Evolutionary conservation across 805 yeast genomes (phyloP).

Genomic region (Debaryomyces prosopidis): DNA sequence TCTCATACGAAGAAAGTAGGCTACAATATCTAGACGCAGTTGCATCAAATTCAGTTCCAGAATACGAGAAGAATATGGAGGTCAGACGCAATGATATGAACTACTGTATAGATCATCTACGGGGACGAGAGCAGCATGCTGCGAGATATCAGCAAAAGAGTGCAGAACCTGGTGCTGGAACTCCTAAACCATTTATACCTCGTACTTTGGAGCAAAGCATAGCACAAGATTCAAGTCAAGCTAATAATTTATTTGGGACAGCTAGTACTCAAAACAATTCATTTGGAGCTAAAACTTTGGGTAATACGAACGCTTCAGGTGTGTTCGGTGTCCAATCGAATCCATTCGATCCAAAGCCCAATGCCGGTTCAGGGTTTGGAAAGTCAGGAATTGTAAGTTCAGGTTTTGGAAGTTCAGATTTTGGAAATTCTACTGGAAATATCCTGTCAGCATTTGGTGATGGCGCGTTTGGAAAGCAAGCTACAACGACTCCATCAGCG

Average conservation of each 20-base stretch:
- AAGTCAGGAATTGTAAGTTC: constrained; percentile 1
- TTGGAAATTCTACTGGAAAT: constrained; percentile 9
- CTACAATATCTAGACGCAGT: constrained; percentile 46
- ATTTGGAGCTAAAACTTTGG: constrained; percentile 8
- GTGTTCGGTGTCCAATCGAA: constrained; percentile 7
- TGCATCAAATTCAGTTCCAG: constrained; percentile 31
- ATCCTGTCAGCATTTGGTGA: not conserved
- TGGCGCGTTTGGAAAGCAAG: constrained; percentile 3
- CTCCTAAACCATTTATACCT: constrained; percentile 30
- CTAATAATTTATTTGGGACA: constrained; percentile 10
- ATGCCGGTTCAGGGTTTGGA: constrained; percentile 10
- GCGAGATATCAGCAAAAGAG: constrained; percentile 57
- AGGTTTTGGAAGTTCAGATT: constrained; percentile 11
- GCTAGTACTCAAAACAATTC: constrained; percentile 7
- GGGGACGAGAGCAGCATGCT: constrained; percentile 46
- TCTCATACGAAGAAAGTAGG: constrained; percentile 55
- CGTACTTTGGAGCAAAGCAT: constrained; percentile 27
- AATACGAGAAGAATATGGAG: constrained; percentile 40
- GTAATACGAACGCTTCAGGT: constrained; percentile 7
- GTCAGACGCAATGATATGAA: constrained; percentile 50
- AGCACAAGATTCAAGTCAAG: constrained; percentile 17
- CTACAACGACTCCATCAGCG: constrained; percentile 7
- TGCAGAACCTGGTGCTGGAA: constrained; percentile 23
- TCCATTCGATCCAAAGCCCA: constrained; percentile 5
- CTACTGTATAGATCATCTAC: constrained; percentile 37